Percentiles rank a stretch among this genome's conserved stretches.
Conservation (phyloP, 106 monocot genomes). For the Phalaenopsis equestris region DNA sequence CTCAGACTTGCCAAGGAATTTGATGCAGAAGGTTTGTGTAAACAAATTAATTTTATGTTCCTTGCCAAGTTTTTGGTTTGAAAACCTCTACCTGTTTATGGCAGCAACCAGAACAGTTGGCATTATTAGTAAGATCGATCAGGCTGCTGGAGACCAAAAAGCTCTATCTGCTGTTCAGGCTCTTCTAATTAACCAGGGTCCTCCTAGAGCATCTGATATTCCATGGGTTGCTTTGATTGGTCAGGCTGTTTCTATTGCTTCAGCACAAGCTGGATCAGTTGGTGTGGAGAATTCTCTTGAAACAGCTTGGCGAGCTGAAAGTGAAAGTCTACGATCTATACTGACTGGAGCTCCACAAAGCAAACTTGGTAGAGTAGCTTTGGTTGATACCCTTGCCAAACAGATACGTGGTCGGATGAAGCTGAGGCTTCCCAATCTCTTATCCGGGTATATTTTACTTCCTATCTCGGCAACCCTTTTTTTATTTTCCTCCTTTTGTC, state of each 20-base stretch:
- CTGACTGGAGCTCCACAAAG: conserved; percentile 66
- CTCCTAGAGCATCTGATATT: conserved; percentile 64
- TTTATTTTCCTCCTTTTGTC: neutral
- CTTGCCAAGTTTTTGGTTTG: neutral
- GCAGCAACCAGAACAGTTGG: conserved; percentile 81
- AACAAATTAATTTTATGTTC: neutral
- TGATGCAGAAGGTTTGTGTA: conserved; percentile 61
- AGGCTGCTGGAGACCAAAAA: conserved; percentile 80
- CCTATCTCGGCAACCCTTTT: neutral
- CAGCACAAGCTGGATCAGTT: conserved; percentile 83
- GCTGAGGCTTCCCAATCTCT: conserved; percentile 79
- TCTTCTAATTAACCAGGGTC: conserved; percentile 67
- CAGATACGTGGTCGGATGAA: conserved; percentile 89
- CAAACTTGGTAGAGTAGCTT: conserved; percentile 86
- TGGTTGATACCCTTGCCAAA: conserved; percentile 75
- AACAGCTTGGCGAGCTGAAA: conserved; percentile 90
- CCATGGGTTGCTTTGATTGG: conserved; percentile 89
- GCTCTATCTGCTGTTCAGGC: conserved; percentile 65
- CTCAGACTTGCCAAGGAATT: conserved; percentile 73
- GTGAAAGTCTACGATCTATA: conserved; percentile 73
- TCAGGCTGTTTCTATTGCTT: conserved; percentile 84
- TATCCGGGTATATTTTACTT: conserved; percentile 51
- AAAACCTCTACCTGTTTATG: neutral
- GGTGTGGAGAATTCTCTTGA: conserved; percentile 74
- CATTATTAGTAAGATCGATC: conserved; percentile 88